Base-by-base conservation (phyloP, 2,329 filamentous ascomycete species). In the Penicillium sp. region DNA sequence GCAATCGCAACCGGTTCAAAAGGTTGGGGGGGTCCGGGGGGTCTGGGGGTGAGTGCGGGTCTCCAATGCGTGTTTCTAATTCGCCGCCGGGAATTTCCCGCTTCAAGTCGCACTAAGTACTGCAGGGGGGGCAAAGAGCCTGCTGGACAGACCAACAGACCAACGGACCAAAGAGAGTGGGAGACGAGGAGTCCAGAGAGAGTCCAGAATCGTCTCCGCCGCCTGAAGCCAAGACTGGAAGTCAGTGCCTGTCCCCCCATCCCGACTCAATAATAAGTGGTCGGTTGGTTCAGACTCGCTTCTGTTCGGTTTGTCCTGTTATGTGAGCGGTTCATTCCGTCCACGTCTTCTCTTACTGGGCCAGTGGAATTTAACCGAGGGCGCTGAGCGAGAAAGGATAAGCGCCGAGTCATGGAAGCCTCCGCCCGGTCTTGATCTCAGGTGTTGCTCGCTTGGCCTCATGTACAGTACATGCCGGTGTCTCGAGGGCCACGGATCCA, bases 1-100 rank as follows among this genome's bases (percentile, higher is more conserved):
- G 18, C 18, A 18, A 18, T 18, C 18, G 18, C 18, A 18, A 18
- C 18, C 18, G 18, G 18, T 18, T 18, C 18, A 18, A 18, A 18
- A 18, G 18, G 18, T 18, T 18, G 26, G 37, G 18, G 34, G 8
- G 37, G 29, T 9, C 3, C 18, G 2, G 18, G 18, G 18, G 18
- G 18, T 18, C 18, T 18, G 18, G 18, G 38, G 32, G 39, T 33
- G 37, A 39, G 45, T 43, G 45, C 43, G 51, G 41, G 45, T 47
- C 34, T 11, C 27, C 29, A 35, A 47, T 43, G 49, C 6, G 48
- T 49, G 52, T 50, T 45, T 52, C 45, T 45, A 13, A 52, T 47
- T 47, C 52, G 43, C 52, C 45, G 52, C 29, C 29, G 52, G 49
- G 40, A 52, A 54, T 52, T 51, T 35, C 49, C 49, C 48, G 11